Base-by-base conservation (phyloP, 306 rosid genomes). In the Citrullus colocynthis region DNA sequence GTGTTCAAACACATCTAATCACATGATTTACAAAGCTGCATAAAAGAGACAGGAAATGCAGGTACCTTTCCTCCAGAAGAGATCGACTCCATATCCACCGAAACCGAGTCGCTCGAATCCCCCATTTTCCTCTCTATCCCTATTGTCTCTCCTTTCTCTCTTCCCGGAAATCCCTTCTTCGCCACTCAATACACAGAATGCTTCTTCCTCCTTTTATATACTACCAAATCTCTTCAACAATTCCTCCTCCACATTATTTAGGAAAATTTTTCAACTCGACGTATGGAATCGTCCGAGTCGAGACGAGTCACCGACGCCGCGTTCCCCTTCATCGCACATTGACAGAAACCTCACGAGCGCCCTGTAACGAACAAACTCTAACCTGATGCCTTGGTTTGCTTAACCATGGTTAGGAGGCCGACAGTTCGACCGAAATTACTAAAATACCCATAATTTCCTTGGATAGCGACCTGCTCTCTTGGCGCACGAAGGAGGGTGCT, bases 251-350 rank as follows among this genome's bases (percentile, higher is more conserved):
- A 16, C 42, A 57, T 42, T 57, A 54, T 80, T 44, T 61, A 7
- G 77, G 7, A 41, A 66, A 59, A 52, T 41, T 9, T 58, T 44
- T 56, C 37, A 78, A 83, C 87, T 79, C 85, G 87, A 7, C 58
- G 55, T 59, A 51, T 32, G 7, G 80, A 84, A 88, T 88, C 91
- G 88, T 57, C 28, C 90, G 90, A 81, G 95, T 89, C 81, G 13
- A 82, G 72, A 76, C 90, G 97, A 90, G 98, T 90, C 96, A 95
- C 98, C 98, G 98, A 95, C 96, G 97, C 86, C 80, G 48, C 60
- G 80, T 12, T 59, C 70, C 34, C 67, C 83, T 20, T 79, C 30
- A 74, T 79, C 78, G 82, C 79, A 79, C 15, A 72, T 74, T 34
- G 57, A 70, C 62, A 52, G 48, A 54, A 74, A 48, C 78, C 77